Evolutionary conservation across 768 basidiomycete species (phyloP), one percentile per base, ranked within the genome.

Genomic region (Leccinum uliginosum): DNA sequence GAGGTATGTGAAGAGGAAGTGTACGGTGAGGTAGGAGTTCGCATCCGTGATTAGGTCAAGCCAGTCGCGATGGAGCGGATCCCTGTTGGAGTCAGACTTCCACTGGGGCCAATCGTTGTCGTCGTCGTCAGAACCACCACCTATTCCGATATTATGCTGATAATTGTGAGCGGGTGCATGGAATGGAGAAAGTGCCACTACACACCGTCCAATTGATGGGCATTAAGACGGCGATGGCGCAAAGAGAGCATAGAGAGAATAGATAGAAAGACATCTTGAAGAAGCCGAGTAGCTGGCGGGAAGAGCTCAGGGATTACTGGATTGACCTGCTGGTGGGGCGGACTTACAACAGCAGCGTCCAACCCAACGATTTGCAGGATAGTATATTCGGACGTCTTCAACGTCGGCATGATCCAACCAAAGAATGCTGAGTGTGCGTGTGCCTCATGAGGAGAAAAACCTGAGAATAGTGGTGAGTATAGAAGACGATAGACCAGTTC

Each of bases 301-400:
- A 19, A 19, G 21, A 57, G 55, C 11, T 52, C 30, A 62, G 38
- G 21, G 17, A 5, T 14, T 19, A 46, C 27, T n/a, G 17, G 29
- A 43, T 34, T 19, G 27, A 26, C 49, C 26, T 5, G 2, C 27
- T 27, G 40, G 17, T n/a, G 46, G 17, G 30, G 30, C 10, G 45
- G 58, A 79, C 91, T 65, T 67, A 93, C 93, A 64, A 98, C 97
- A 2, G 93, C 95, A 43, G 96, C 96, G 71, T 99, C 96, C 43
- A 99, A 75, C 0, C 96, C 96, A 12, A 99, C 96, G 50, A 97
- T 96, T 71, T 98, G 94, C 3, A 99, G 78, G 3, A 99, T 85
- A 0, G 93, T 89, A 59, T 91, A 94, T 68, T 99, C 96, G 46
- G 91, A 94, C 0, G 88, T 93, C 56, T 81, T 77, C 44, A 98